Evolutionary conservation across 139 green algal genomes (phyloP).

Genomic region (Picochlorum sp.): DNA sequence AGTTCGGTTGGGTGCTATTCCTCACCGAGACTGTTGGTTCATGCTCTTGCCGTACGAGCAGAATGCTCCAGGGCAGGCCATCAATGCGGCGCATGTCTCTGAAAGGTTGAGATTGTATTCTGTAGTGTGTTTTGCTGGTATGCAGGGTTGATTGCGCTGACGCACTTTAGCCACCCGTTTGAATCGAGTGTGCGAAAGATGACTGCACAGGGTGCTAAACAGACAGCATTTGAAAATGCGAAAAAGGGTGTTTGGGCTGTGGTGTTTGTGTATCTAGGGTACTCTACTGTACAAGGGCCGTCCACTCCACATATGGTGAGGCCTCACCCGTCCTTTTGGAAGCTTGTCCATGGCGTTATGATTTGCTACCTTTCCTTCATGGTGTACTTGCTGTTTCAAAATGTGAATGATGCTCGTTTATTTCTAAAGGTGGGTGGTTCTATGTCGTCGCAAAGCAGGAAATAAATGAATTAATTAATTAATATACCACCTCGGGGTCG

Average conservation of each 20-base stretch:
- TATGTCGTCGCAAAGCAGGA: background rate
- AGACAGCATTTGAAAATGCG: slow-evolving; percentile 20
- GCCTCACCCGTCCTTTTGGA: slow-evolving; percentile 81
- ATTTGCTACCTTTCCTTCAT: slow-evolving; percentile 75
- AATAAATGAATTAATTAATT: too few relatives aligned
- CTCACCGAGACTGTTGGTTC: too few relatives aligned
- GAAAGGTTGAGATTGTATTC: too few relatives aligned
- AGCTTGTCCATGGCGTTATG: slow-evolving; percentile 63
- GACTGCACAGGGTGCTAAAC: slow-evolving; percentile 1
- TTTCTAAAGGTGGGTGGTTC: slow-evolving; percentile 45
- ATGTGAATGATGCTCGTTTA: slow-evolving; percentile 49
- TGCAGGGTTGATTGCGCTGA: slow-evolving; percentile 14
- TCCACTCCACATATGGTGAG: slow-evolving; percentile 59
- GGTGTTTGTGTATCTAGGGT: slow-evolving; percentile 44
- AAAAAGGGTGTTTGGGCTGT: slow-evolving; percentile 42
- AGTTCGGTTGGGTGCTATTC: too few relatives aligned
- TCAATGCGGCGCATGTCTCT: background rate
- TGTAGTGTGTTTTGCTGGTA: background rate
- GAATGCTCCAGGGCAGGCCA: too few relatives aligned
- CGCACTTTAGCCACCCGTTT: slow-evolving; percentile 25
- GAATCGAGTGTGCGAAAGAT: slow-evolving; percentile 1
- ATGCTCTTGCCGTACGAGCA: too few relatives aligned
- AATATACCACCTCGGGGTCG: background rate
- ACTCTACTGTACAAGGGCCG: slow-evolving; percentile 63
- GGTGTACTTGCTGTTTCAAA: slow-evolving; percentile 78